Base-by-base conservation (phyloP, 306 rosid species). In the Gynostemma pentaphyllum region DNA sequence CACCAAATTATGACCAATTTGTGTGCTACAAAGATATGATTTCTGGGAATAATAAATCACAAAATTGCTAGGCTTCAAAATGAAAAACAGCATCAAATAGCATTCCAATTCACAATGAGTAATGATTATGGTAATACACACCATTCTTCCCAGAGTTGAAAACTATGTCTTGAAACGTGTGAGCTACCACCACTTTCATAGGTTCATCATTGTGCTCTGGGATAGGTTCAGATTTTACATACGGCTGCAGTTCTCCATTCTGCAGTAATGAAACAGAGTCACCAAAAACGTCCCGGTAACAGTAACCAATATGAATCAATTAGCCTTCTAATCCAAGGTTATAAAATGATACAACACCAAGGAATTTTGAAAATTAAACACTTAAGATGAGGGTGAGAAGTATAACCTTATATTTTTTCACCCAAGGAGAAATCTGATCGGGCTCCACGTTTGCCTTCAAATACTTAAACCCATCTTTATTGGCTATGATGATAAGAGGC, bases 81-180 rank as follows among this genome's bases (percentile, higher is more conserved):
- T 55, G 0, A 3, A 30, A 55, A 55, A 16, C 23, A 2, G 15
- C 22, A 16, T 15, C 7, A 16, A 54, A 54, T 29, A 15, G 22
- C 23, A 16, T 29, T 30, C 29, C 4, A 32, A 32, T 34, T 56
- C 9, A 29, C 26, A 18, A 37, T 6, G 10, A 2, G 0, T 37
- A 55, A 32, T 9, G 44, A 55, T 18, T 32, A 28, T 56, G 16
- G 9, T 34, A 1, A 32, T 39, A 65, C 54, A 24, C 69, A 92
- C 95, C 95, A 76, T 92, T 92, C 74, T 88, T 92, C 49, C 83
- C 88, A 8, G 99, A 86, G 36, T 86, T 81, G 79, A 80, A 77
- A 68, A 91, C 85, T 3, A 81, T 42, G 21, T 88, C 99, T 55
- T 82, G 70, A 54, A 92, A 78, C 73, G 53, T 84, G 69, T 82